These are phyloP conservation scores for Diplodia scrobiculata DNA, from an alignment of 2,329 filamentous ascomycete species.

Conservation along the genomic window DNA sequence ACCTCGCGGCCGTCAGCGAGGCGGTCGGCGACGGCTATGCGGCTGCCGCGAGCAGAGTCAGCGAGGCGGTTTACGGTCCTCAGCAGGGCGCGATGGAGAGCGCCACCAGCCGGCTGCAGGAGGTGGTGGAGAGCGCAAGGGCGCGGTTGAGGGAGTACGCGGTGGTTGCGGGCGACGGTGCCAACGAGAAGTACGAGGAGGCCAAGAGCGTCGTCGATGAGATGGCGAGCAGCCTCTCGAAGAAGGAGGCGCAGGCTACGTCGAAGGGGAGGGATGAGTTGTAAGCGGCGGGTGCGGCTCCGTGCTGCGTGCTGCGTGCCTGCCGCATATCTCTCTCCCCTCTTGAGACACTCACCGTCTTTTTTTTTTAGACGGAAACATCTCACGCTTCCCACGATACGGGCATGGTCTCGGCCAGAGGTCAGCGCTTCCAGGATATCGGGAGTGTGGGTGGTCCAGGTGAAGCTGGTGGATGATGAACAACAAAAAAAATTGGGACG, in stretches of 20 bases:
- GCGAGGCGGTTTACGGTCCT: conserved; percentile 53
- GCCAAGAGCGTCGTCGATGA: conserved; percentile 50
- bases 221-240: conserved; percentile 50
- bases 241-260: conserved; percentile 45
- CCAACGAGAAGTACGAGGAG: conserved; percentile 38
- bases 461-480: neutral
- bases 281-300: conserved; percentile 35
- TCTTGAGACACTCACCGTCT: too few species aligned
- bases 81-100: conserved; percentile 51
- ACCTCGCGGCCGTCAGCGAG: conserved; percentile 34
- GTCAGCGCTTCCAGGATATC: neutral
- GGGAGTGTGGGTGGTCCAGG: neutral
- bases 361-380: neutral
- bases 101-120: conserved; percentile 47
- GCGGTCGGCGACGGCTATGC: conserved; percentile 36
- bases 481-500: neutral
- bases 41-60: conserved; percentile 41
- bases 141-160: conserved; percentile 48
- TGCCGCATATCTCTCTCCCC: neutral
- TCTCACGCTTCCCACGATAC: neutral
- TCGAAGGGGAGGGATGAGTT: conserved; percentile 57
- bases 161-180: conserved; percentile 38
- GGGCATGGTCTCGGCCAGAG: neutral
- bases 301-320: neutral
- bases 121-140: conserved; percentile 50